Percentiles rank a stretch among this genome's conserved stretches.
phyloP scores from a whole-genome alignment of 805 yeast species.

The Wickerhamiella brachini region DNA sequence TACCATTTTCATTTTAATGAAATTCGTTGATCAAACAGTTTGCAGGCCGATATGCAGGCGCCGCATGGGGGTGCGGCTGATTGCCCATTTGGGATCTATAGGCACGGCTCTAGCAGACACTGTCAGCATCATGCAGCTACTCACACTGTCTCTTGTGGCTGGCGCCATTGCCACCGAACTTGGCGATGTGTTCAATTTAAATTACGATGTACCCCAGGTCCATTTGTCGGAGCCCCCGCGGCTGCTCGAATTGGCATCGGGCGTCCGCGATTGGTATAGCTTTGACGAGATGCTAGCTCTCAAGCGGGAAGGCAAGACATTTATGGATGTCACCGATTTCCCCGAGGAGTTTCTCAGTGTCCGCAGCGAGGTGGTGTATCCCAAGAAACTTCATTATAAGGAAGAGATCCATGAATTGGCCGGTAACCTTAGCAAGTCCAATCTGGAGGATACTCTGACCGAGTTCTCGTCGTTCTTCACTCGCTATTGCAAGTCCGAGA shows the following conservation, averaged over 20 bases:
- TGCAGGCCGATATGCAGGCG: background rate
- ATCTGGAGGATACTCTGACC: conserved; percentile 41
- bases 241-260: conserved; percentile 13
- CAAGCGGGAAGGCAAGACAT: conserved; percentile 34
- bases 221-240: conserved; percentile 6
- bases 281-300: conserved; percentile 35
- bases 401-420: conserved; percentile 31
- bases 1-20: too few species aligned
- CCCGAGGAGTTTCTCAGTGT: conserved; percentile 11
- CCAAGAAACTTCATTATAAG: conserved; percentile 29
- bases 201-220: background rate
- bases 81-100: background rate
- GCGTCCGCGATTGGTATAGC: conserved; percentile 19
- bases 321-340: conserved; percentile 51
- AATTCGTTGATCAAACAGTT: too few species aligned
- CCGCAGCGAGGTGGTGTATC: conserved; percentile 35
- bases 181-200: background rate
- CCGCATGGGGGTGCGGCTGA: too few species aligned
- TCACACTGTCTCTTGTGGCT: background rate
- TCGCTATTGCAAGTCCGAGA: conserved; percentile 58
- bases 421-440: conserved; percentile 31
- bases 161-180: background rate
- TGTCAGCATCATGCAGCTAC: background rate
- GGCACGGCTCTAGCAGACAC: background rate
- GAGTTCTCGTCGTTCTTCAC: conserved; percentile 57